phyloP scores from a whole-genome alignment of 2,329 filamentous ascomycete genomes.

The Pseudogymnoascus sp. region DNA sequence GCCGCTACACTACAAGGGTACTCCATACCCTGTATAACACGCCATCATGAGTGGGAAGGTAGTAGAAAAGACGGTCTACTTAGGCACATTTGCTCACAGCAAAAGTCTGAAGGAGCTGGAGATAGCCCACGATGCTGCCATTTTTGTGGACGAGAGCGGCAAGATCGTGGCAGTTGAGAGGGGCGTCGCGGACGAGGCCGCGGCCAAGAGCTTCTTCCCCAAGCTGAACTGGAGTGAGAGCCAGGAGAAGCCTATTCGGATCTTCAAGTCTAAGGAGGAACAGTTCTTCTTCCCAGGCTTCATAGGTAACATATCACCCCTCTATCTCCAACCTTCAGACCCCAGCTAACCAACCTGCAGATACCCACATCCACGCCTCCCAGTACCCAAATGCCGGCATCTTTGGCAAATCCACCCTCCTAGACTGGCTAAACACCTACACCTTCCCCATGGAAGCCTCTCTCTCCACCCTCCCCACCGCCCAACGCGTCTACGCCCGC shows the following conservation, averaged over 20 bases:
- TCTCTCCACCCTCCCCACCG: slow-evolving; percentile 54
- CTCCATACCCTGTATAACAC: not conserved
- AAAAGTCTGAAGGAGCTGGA: slow-evolving; percentile 40
- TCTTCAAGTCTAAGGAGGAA: slow-evolving; percentile 30
- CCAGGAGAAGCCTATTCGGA: not conserved
- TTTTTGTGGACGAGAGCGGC: slow-evolving; percentile 44
- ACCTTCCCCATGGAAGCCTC: slow-evolving; percentile 89
- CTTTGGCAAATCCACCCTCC: slow-evolving; percentile 84
- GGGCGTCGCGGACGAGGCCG: slow-evolving; percentile 25
- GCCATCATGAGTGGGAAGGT: slow-evolving; percentile 14
- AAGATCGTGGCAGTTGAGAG: slow-evolving; percentile 35
- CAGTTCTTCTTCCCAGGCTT: slow-evolving; percentile 82
- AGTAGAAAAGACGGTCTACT: slow-evolving; percentile 37
- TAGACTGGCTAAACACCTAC: slow-evolving; percentile 90
- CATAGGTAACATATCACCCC: slow-evolving; percentile 47
- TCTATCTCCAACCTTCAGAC: not conserved
- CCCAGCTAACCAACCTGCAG: slow-evolving; percentile 39
- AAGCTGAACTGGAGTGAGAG: slow-evolving; percentile 24
- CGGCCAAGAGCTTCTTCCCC: slow-evolving; percentile 27
- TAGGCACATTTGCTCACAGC: slow-evolving; percentile 55
- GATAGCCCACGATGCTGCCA: slow-evolving; percentile 36
- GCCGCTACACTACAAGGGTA: not conserved
- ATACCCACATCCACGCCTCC: slow-evolving; percentile 90
- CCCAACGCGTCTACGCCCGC: slow-evolving; percentile 64
- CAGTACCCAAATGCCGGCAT: slow-evolving; percentile 93